phyloP scores from a whole-genome alignment of 2,329 filamentous ascomycete species.

The Alternaria burnsii region DNA sequence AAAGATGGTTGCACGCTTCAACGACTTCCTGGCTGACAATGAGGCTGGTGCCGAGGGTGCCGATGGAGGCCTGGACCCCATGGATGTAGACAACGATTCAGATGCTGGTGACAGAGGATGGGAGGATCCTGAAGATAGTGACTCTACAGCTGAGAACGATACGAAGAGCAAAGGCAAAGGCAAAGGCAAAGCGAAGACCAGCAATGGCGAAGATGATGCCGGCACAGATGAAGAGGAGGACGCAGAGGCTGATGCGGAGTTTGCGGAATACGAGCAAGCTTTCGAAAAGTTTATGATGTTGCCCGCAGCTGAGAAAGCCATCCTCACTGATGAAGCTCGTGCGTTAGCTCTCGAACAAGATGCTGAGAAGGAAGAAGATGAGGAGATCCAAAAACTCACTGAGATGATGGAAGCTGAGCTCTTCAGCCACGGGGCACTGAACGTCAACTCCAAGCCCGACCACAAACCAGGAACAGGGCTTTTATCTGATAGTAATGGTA shows the following conservation, averaged over 20 bases:
- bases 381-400: constrained; percentile 71
- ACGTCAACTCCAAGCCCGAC: constrained; percentile 46
- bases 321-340: constrained; percentile 46
- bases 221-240: constrained; percentile 47
- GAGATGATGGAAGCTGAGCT: constrained; percentile 77
- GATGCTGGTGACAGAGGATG: constrained; percentile 58
- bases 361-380: constrained; percentile 53
- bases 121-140: constrained; percentile 53
- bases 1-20: constrained; percentile 93
- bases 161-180: constrained; percentile 51
- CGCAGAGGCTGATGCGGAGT: constrained; percentile 75
- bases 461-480: constrained; percentile 16
- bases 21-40: constrained; percentile 88
- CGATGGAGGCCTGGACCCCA: constrained; percentile 68
- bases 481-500: constrained; percentile 12
- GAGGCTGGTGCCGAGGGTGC: constrained; percentile 81
- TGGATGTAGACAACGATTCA: constrained; percentile 70
- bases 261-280: constrained; percentile 76
- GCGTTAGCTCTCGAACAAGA: constrained; percentile 53
- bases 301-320: constrained; percentile 52
- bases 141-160: constrained; percentile 49
- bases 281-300: constrained; percentile 86
- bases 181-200: constrained; percentile 69
- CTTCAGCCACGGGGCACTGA: constrained; percentile 71
- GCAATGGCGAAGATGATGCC: constrained; percentile 18